Conservation (phyloP, 768 basidiomycete genomes). For the Boletus reticulatus region DNA sequence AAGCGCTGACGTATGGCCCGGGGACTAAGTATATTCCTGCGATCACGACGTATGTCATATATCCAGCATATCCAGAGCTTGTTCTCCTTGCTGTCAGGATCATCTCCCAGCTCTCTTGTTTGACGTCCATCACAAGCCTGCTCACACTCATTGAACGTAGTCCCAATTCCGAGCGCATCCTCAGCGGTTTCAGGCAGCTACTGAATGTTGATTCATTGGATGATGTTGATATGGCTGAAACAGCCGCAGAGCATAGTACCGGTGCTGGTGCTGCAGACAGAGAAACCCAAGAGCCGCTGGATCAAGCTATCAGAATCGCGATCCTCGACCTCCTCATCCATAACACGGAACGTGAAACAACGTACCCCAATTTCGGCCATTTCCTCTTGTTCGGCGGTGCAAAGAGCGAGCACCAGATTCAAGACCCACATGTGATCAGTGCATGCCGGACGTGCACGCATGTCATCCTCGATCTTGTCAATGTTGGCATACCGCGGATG, state of each 20-base stretch:
- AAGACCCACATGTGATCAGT: too few species aligned
- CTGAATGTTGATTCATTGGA: slow-evolving; percentile 60
- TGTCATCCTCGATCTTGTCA: too few species aligned
- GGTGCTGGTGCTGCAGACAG: slow-evolving; percentile 72
- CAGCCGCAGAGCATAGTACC: slow-evolving; percentile 58
- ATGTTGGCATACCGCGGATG: slow-evolving; percentile 63
- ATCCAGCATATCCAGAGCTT: too few species aligned
- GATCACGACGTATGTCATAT: too few species aligned
- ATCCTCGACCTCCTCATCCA: slow-evolving; percentile 81
- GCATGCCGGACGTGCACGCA: too few species aligned
- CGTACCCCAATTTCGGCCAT: slow-evolving; percentile 84
- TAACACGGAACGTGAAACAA: slow-evolving; percentile 58
- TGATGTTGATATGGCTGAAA: slow-evolving; percentile 60
- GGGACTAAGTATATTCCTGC: too few species aligned
- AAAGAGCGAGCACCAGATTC: too few species aligned
- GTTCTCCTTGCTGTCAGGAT: slow-evolving; percentile 83
- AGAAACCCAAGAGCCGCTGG: slow-evolving; percentile 44
- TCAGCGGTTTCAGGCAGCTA: slow-evolving; percentile 71
- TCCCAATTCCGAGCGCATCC: slow-evolving; percentile 79
- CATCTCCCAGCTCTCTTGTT: slow-evolving; percentile 61
- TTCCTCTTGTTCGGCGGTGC: too few species aligned
- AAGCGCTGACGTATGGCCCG: too few species aligned
- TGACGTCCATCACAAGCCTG: slow-evolving; percentile 67
- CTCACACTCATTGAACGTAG: slow-evolving; percentile 81
- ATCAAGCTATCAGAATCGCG: slow-evolving; percentile 70